Evolutionary conservation across 2,329 filamentous ascomycete species (phyloP), one percentile per base, ranked within the genome.

Genomic region (Ilyonectria mors-panacis): DNA sequence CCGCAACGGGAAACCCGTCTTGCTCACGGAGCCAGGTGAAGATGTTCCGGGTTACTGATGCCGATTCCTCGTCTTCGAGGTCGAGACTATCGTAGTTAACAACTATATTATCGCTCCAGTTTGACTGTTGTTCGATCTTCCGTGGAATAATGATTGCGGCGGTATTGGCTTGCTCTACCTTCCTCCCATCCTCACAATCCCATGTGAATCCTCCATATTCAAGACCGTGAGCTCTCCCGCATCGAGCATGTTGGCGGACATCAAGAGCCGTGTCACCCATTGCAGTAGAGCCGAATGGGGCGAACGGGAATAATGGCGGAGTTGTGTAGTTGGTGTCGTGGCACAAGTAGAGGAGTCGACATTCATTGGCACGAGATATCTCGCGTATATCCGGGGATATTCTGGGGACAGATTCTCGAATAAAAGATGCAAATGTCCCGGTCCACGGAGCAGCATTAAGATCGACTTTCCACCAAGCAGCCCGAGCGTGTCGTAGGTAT

Each of bases 1-100:
- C 76, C 1, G 70, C 73, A 15, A 78, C 66, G 12, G 76, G 75
- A 66, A 77, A 79, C 2, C 76, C 74, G 13, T 73, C 72, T 3
- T 73, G 59, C 30, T 69, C 73, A 30, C 74, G 74, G 13, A 79
- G 73, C 73, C 74, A 78, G 28, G 70, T 74, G 37, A 78, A 78
- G 47, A 78, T 71, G 33, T 78, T 77, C 19, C 70, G 67, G 4
- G 73, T 78, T 9, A 75, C 72, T 69, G 73, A 72, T 70, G 75
- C 65, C 0, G 70, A 70, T 1, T 17, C 62, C 4, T 68, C 65
- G 1, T 71, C 60, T 19, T 71, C 70, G 0, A 42, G 67, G 3
- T 73, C 70, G n/a, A 59, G 53, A 0, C 63, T 51, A 3, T 68
- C 53, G n/a, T 67, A 67, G 21, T 71, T 65, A 0, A 69, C 35